Evolutionary conservation across 2,329 filamentous ascomycete species (phyloP), one percentile per base, ranked within the genome.

Genomic region (Clonostachys byssicola): DNA sequence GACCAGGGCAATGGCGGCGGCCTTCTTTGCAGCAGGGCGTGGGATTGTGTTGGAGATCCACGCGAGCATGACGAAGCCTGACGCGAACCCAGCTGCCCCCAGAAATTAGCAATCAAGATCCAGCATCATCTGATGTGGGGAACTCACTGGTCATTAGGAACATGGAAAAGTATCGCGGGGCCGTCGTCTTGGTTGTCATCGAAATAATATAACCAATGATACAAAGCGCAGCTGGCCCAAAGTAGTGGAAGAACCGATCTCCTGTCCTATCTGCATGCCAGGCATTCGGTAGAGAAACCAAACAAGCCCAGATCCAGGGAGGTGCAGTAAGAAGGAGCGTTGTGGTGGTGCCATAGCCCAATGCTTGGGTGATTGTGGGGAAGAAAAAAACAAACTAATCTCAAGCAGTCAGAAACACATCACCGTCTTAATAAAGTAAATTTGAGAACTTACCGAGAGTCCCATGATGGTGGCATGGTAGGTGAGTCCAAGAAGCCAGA

Each of bases 1-100:
- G 63, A 90, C 88, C 50, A 85, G 81, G 1, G 86, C 88, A 4
- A 91, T 63, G 0, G 85, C 86, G 0, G 85, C 70, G 3, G 72
- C 72, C 48, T 85, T 78, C 67, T 90, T 90, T 3, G 86, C 82
- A 0, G 86, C 84, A 5, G 88, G 88, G 7, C 87, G 78, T 1
- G 87, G 86, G 46, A 92, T 74, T 1, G 83, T 84, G 59, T 86
- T 88, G 40, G 77, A 81, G 53, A 91, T 89, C 88, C 88, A 92
- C 5, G 83, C 77, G 5, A 88, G 69, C 59, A 62, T 10, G 70
- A 69, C 17, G 55, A 62, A 43, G 67, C 68, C 38, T 56, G 62
- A 50, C 79, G 69, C 14, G 78, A 77, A 55, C 88, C 89, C 74
- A 88, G 78, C 56, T 86, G 87, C 47, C 72, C 77, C 1, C 83